Percentiles rank a stretch among this genome's conserved stretches.
Evolutionary conservation across 495 filamentous ascomycete genomes (phyloP).

Genomic region (Zalerion maritima): DNA sequence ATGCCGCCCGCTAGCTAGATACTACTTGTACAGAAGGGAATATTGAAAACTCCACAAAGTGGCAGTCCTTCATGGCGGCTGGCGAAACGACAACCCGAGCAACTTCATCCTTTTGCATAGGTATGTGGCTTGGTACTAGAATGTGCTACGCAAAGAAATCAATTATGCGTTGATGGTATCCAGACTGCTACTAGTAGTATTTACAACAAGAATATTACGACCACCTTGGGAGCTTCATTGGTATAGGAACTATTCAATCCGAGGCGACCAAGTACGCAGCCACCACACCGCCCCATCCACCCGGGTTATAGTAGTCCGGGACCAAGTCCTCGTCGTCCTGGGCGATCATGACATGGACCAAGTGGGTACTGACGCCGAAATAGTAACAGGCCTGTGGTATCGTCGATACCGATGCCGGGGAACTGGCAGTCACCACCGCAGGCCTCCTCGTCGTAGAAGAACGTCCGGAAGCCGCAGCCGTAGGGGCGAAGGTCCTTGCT

Average conservation of each 20-base stretch:
- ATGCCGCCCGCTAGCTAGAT: slow-evolving; percentile 31
- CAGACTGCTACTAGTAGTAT: too few species aligned
- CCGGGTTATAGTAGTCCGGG: slow-evolving; percentile 22
- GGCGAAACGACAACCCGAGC: too few species aligned
- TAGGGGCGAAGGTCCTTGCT: slow-evolving; percentile 25
- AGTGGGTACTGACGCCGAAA: slow-evolving; percentile 23
- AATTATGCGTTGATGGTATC: too few species aligned
- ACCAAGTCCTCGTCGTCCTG: slow-evolving; percentile 15
- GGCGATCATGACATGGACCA: slow-evolving; percentile 20
- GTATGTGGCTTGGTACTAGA: too few species aligned
- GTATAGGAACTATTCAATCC: neutral
- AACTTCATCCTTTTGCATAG: too few species aligned
- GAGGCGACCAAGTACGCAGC: slow-evolving; percentile 17
- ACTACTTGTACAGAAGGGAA: neutral
- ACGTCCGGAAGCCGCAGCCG: slow-evolving; percentile 32
- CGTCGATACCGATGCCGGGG: slow-evolving; percentile 2
- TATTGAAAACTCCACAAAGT: too few species aligned
- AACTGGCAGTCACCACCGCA: slow-evolving; percentile 25
- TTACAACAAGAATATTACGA: too few species aligned
- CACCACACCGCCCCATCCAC: slow-evolving; percentile 31
- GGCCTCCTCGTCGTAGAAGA: slow-evolving; percentile 26
- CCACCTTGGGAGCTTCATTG: neutral
- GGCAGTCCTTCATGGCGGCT: too few species aligned
- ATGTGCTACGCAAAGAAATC: too few species aligned
- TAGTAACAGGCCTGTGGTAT: slow-evolving; percentile 13